Percentiles rank a stretch among this genome's conserved stretches.
Evolutionary conservation across 2,329 filamentous ascomycete genomes (phyloP).

Genomic region (Colletotrichum tofieldiae): DNA sequence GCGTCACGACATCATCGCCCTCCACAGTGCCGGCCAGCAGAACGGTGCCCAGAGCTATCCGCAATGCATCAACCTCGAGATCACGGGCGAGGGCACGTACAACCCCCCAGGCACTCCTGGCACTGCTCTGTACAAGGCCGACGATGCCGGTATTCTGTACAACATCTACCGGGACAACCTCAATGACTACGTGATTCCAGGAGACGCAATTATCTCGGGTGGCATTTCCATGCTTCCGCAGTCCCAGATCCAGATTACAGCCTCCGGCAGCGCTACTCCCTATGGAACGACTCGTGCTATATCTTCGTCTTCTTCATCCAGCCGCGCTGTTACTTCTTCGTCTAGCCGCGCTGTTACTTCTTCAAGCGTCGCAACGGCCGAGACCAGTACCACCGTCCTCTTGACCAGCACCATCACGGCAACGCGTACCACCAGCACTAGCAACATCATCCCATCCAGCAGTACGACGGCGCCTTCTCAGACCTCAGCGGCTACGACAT

Average conservation of each 20-base stretch:
- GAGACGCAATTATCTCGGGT: slow-evolving; percentile 50
- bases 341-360: no score
- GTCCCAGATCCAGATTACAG: slow-evolving; percentile 41
- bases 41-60: slow-evolving; percentile 66
- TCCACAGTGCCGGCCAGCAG: slow-evolving; percentile 62
- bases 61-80: slow-evolving; percentile 70
- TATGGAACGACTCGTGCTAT: slow-evolving; percentile 5
- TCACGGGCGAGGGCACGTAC: slow-evolving; percentile 66
- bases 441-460: background rate
- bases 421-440: background rate
- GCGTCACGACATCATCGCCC: slow-evolving; percentile 69
- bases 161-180: slow-evolving; percentile 64
- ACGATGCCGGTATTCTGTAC: slow-evolving; percentile 68
- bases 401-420: background rate
- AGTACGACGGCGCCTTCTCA: background rate
- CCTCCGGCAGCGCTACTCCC: slow-evolving; percentile 43
- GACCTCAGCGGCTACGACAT: slow-evolving; percentile 1
- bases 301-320: background rate
- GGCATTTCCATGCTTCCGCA: slow-evolving; percentile 44
- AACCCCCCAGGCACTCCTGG: slow-evolving; percentile 63
- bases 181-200: slow-evolving; percentile 47
- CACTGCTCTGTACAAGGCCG: slow-evolving; percentile 67
- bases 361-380: background rate
- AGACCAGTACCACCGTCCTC: background rate
- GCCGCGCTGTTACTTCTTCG: no score